Evolutionary conservation across 208 protist genomes (phyloP).

Genomic region (Trypanosoma lewisi): DNA sequence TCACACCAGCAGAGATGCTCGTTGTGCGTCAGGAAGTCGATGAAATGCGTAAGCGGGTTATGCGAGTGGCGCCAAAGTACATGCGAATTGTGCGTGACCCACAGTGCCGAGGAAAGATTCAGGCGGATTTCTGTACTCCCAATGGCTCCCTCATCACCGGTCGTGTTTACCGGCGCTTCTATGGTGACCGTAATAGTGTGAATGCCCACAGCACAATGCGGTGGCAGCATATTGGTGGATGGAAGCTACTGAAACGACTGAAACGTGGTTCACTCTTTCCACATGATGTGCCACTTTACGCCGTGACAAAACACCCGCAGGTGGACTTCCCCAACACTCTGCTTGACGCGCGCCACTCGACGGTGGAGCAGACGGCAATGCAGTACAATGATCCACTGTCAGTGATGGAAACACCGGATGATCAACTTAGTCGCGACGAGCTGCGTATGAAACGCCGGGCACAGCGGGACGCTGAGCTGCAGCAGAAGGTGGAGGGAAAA

Average conservation of each 20-base stretch:
- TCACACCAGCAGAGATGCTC: constrained; percentile 81
- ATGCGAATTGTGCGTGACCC: constrained; percentile 79
- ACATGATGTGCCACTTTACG: constrained; percentile 77
- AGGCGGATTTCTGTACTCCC: constrained; percentile 78
- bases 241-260: constrained; percentile 75
- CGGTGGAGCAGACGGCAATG: constrained; percentile 87
- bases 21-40: constrained; percentile 73
- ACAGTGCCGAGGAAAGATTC: constrained; percentile 72
- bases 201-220: constrained; percentile 68
- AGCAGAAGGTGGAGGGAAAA: constrained; percentile 65
- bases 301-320: constrained; percentile 72
- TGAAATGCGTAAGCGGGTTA: constrained; percentile 57
- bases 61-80: constrained; percentile 48
- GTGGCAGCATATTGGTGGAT: constrained; percentile 90
- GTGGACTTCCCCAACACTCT: constrained; percentile 83
- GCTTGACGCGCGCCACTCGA: constrained; percentile 55
- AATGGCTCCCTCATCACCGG: constrained; percentile 70
- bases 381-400: constrained; percentile 75
- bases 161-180: constrained; percentile 84
- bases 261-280: constrained; percentile 77
- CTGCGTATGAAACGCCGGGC: constrained; percentile 36
- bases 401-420: constrained; percentile 40
- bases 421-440: constrained; percentile 68
- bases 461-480: constrained; percentile 43
- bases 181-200: constrained; percentile 68